phyloP scores from a whole-genome alignment of 2,329 filamentous ascomycete genomes.

The Claviceps maximensis region DNA sequence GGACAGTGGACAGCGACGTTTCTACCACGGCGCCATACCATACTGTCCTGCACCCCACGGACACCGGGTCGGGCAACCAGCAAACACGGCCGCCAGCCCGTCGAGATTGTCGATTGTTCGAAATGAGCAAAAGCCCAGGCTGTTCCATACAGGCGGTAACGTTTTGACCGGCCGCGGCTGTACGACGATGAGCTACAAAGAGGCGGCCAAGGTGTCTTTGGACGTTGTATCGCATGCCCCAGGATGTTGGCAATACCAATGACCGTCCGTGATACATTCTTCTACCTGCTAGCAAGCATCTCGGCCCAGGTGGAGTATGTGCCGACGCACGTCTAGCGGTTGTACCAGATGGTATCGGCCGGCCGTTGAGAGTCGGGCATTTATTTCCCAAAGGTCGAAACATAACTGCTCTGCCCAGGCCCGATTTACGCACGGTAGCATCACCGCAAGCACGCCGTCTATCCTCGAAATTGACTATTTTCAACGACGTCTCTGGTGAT shows the following conservation, averaged over 20 bases:
- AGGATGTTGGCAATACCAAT: not conserved
- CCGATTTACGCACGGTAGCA: not conserved
- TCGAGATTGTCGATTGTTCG: not conserved
- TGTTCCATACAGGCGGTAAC: not conserved
- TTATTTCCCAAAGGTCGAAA: not conserved
- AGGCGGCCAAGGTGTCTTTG: not conserved
- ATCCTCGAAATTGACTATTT: not conserved
- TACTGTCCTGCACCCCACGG: not conserved
- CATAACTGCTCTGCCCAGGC: not conserved
- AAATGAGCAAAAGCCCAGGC: not conserved
- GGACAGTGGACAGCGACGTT: too few relatives aligned
- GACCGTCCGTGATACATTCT: not conserved
- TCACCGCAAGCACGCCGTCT: not conserved
- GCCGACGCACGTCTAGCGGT: not conserved
- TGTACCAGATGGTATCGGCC: not conserved
- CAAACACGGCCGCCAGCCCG: not conserved
- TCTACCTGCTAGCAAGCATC: not conserved
- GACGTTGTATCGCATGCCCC: not conserved
- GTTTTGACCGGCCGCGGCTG: conserved; percentile 2
- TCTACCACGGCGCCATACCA: too few relatives aligned
- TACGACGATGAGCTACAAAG: not conserved
- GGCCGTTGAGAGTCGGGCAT: not conserved
- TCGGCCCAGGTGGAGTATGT: not conserved
- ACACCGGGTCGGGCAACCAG: not conserved
- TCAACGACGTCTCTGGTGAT: not conserved